Evolutionary conservation across 2,329 filamentous ascomycete genomes (phyloP).

Genomic region (Fusarium avenaceum): DNA sequence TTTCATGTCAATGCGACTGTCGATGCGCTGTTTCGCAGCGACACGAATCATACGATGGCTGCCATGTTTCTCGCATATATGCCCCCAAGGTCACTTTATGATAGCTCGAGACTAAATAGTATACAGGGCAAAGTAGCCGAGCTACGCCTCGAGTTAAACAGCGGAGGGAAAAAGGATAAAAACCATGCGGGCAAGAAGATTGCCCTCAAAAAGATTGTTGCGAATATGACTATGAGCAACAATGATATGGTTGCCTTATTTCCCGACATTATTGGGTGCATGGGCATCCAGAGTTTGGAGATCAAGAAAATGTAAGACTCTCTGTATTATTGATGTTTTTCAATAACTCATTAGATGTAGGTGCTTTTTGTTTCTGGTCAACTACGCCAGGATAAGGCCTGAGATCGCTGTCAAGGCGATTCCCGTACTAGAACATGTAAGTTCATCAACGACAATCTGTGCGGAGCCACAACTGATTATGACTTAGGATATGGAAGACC

Average conservation of each 20-base stretch:
- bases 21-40: constrained; percentile 12
- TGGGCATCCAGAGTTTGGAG: constrained; percentile 93
- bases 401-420: constrained; percentile 95
- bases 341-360: constrained; percentile 61
- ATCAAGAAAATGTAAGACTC: constrained; percentile 95
- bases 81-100: constrained; percentile 58
- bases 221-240: constrained; percentile 99
- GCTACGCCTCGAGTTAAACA: constrained; percentile 92
- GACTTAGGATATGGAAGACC: constrained; percentile 89
- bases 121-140: constrained; percentile 98
- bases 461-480: constrained; percentile 30
- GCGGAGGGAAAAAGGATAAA: constrained; percentile 97
- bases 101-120: constrained; percentile 66
- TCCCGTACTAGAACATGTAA: constrained; percentile 84
- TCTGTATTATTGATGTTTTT: neutral
- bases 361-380: constrained; percentile 98
- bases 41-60: constrained; percentile 40
- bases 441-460: constrained; percentile 39
- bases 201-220: constrained; percentile 98
- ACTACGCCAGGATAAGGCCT: constrained; percentile 94
- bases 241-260: constrained; percentile 99
- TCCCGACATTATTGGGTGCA: constrained; percentile 93
- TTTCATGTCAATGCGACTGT: constrained; percentile 28
- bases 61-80: constrained; percentile 69
- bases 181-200: constrained; percentile 96